These are phyloP conservation scores for Letharia lupina DNA, from an alignment of 495 filamentous ascomycete species.

Conservation along the genomic window DNA sequence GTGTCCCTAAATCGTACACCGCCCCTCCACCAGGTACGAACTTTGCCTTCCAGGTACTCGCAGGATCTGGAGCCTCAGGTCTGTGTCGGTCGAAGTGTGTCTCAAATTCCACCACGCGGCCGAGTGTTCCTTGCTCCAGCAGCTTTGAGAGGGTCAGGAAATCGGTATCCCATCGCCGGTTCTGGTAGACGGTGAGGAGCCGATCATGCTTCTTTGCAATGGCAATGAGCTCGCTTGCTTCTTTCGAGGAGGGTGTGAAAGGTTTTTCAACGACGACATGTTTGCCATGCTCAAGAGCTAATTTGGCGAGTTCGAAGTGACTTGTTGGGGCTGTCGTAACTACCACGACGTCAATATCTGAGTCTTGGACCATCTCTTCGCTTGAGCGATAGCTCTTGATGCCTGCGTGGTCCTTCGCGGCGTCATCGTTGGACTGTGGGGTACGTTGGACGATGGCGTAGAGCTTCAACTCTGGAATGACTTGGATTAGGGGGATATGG, in stretches of 20 bases:
- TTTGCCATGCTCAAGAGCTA: slow-evolving; percentile 66
- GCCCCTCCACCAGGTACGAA: slow-evolving; percentile 59
- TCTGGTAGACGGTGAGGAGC: slow-evolving; percentile 77
- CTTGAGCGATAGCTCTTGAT: slow-evolving; percentile 55
- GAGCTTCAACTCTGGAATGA: slow-evolving; percentile 56
- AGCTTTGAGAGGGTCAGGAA: slow-evolving; percentile 57
- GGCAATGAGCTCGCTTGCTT: slow-evolving; percentile 61
- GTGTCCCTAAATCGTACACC: slow-evolving; percentile 76
- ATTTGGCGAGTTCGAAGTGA: slow-evolving; percentile 58
- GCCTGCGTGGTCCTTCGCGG: slow-evolving; percentile 56
- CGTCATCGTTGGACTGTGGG: slow-evolving; percentile 55
- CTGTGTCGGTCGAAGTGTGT: slow-evolving; percentile 80
- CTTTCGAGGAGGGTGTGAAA: slow-evolving; percentile 61
- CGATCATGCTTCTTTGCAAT: slow-evolving; percentile 54
- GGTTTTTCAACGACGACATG: slow-evolving; percentile 87
- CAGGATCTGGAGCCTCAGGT: slow-evolving; percentile 34
- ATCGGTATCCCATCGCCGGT: slow-evolving; percentile 79
- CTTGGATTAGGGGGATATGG: slow-evolving; percentile 77
- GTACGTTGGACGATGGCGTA: slow-evolving; percentile 73
- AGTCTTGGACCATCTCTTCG: slow-evolving; percentile 57
- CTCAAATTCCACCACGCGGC: slow-evolving; percentile 70
- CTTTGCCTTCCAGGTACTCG: slow-evolving; percentile 64
- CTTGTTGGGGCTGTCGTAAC: slow-evolving; percentile 68
- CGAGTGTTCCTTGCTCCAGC: slow-evolving; percentile 34
- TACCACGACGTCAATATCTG: slow-evolving; percentile 60